Base-by-base conservation (phyloP, 2,329 filamentous ascomycete genomes). In the Dactylellina cionopaga region DNA sequence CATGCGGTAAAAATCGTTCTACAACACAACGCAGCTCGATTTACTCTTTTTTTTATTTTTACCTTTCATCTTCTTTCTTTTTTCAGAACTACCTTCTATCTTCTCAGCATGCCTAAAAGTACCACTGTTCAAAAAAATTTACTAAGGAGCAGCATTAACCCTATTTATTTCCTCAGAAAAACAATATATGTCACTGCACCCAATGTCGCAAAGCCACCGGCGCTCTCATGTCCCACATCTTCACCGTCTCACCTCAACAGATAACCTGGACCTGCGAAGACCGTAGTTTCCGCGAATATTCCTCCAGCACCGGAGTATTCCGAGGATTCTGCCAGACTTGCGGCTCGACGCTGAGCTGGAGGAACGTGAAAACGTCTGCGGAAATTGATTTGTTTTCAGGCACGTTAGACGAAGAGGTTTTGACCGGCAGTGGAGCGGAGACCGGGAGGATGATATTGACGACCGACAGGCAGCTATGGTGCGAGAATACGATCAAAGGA, bases 121-220 rank as follows among this genome's bases (percentile, higher is more conserved):
- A n/a, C n/a, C n/a, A n/a, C n/a, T n/a, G n/a, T n/a, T n/a, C n/a
- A n/a, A n/a, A n/a, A n/a, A n/a, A n/a, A n/a, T n/a, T n/a, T n/a
- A n/a, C n/a, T n/a, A n/a, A n/a, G n/a, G n/a, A n/a, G n/a, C n/a
- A n/a, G n/a, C n/a, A n/a, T n/a, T n/a, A n/a, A n/a, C n/a, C n/a
- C n/a, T n/a, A n/a, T n/a, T n/a, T n/a, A n/a, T n/a, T n/a, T n/a
- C n/a, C n/a, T n/a, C n/a, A n/a, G n/a, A n/a, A n/a, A n/a, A n/a
- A n/a, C n/a, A 77, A 78, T 46, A 84, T 82, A 5, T 87, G 85
- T 76, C 84, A 86, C 75, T 87, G 85, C 79, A 83, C 83, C 5
- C 84, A 86, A 76, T 86, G 84, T 78, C 84, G 85, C 76, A 84
- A 84, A 64, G 81, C 83, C 69, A 83, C 83, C 5, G 84, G 84